A percentile compares a stretch with the other conserved stretches of the same genome.
Evolutionary conservation across 257 asterid genomes (phyloP).

Genomic region (Euphrasia confusa): DNA sequence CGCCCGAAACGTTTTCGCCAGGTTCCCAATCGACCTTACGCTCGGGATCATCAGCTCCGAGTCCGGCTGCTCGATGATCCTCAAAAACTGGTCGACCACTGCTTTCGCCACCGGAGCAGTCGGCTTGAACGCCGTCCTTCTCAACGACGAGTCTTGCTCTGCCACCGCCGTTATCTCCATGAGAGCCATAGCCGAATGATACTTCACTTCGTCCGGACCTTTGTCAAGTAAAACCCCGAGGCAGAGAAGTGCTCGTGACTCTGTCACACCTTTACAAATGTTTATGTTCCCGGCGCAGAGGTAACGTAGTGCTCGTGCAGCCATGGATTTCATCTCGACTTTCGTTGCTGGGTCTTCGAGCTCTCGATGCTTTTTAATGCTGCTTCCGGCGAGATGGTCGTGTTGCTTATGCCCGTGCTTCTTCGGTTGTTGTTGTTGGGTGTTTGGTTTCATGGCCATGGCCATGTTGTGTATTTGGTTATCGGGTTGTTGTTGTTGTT

Average conservation of each 20-base stretch:
- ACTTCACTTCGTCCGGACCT: constrained; percentile 53
- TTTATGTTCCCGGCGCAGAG: constrained; percentile 50
- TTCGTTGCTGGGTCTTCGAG: constrained; percentile 45
- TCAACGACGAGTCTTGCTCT: constrained; percentile 41
- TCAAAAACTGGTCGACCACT: constrained; percentile 60
- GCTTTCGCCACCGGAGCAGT: constrained; percentile 68
- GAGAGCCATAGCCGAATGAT: constrained; percentile 69
- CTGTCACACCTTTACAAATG: constrained; percentile 50
- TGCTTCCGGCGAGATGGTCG: constrained; percentile 31
- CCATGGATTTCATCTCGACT: constrained; percentile 57
- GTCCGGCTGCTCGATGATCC: constrained; percentile 40
- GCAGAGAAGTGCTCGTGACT: constrained; percentile 57
- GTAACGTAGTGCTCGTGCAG: constrained; percentile 54
- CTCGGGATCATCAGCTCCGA: constrained; percentile 61
- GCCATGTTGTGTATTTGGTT: constrained; percentile 43
- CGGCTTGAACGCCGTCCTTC: constrained; percentile 70
- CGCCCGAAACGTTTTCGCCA: constrained; percentile 70
- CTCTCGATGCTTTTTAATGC: constrained; percentile 51
- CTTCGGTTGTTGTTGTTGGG: constrained; percentile 15
- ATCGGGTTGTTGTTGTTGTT: background rate
- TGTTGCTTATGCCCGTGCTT: constrained; percentile 29
- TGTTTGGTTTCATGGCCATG: constrained; percentile 29
- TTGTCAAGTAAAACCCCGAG: constrained; percentile 55
- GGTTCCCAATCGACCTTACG: constrained; percentile 55
- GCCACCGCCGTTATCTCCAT: constrained; percentile 79